Evolutionary conservation across 805 yeast genomes (phyloP).

Genomic region (Kodamaea neixiangensis): DNA sequence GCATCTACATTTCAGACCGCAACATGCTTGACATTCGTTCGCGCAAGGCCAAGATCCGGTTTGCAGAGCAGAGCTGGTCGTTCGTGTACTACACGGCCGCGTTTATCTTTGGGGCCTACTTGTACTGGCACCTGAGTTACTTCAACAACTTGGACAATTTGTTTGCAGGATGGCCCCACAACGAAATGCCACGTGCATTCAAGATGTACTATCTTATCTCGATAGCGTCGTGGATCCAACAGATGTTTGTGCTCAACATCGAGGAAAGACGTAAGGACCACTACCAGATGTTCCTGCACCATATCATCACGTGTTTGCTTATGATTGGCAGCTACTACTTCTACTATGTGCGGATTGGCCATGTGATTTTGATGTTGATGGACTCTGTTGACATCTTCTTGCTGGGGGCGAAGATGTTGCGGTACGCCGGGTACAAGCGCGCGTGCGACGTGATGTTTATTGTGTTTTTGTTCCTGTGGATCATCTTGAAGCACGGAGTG

Average conservation of each 20-base stretch:
- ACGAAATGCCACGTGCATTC: slow-evolving; percentile 49
- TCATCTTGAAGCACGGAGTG: slow-evolving; percentile 68
- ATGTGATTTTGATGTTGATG: slow-evolving; percentile 75
- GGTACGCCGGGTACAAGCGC: slow-evolving; percentile 62
- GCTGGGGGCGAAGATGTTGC: slow-evolving; percentile 72
- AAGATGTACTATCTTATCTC: slow-evolving; percentile 74
- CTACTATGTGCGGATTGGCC: slow-evolving; percentile 76
- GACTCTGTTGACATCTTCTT: slow-evolving; percentile 78
- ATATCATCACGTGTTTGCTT: slow-evolving; percentile 72
- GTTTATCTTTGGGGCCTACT: slow-evolving; percentile 55
- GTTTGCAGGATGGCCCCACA: slow-evolving; percentile 76
- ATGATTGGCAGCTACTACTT: slow-evolving; percentile 71
- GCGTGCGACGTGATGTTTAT: slow-evolving; percentile 72
- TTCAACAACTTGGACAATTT: slow-evolving; percentile 57
- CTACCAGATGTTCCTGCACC: slow-evolving; percentile 85
- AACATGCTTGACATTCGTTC: slow-evolving; percentile 43
- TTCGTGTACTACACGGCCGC: slow-evolving; percentile 58
- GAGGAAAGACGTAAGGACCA: slow-evolving; percentile 84
- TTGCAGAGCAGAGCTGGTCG: slow-evolving; percentile 88
- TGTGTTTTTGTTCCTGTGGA: slow-evolving; percentile 68
- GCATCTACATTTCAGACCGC: slow-evolving; percentile 59
- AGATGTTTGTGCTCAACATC: slow-evolving; percentile 70
- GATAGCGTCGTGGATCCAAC: slow-evolving; percentile 80
- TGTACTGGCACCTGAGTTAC: slow-evolving; percentile 62
- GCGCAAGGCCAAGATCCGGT: slow-evolving; percentile 59